Conservation (phyloP, 306 rosid species). For the Erythrophleum fordii region DNA sequence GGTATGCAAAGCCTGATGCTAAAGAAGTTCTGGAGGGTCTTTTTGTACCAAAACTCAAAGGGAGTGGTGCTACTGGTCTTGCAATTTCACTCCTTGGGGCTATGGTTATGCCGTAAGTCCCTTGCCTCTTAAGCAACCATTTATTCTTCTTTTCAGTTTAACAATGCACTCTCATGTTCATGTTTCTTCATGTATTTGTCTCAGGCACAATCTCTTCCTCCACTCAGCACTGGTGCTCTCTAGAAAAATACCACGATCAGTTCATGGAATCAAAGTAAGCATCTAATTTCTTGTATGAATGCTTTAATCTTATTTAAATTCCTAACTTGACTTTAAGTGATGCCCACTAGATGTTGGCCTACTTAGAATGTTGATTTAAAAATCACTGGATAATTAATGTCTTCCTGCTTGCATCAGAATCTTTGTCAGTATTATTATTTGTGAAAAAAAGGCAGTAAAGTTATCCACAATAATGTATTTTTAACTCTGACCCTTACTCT, state of each 20-base stretch:
- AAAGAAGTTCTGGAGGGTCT: conserved; percentile 43
- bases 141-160: conserved; percentile 12
- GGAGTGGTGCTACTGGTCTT: conserved; percentile 91
- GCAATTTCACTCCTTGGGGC: conserved; percentile 99
- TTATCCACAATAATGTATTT: not conserved
- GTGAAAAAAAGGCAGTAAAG: not conserved
- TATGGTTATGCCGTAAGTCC: conserved; percentile 99
- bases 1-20: conserved; percentile 36
- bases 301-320: not conserved
- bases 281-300: conserved; percentile 31
- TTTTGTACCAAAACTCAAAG: conserved; percentile 77
- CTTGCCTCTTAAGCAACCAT: conserved; percentile 15
- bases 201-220: conserved; percentile 97
- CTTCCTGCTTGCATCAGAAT: not conserved
- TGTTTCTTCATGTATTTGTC: conserved; percentile 38
- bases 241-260: conserved; percentile 89
- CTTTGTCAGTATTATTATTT: not conserved
- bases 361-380: not conserved
- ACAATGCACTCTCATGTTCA: not conserved
- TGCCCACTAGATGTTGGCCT: not conserved
- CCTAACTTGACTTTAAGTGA: not conserved
- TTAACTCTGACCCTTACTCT: not conserved
- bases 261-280: conserved; percentile 75
- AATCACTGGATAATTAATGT: not conserved
- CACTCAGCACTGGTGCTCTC: conserved; percentile 98